Evolutionary conservation across 371 early-diverging fungal genomes (phyloP).

Genomic region (Rhizopus microsporus): DNA sequence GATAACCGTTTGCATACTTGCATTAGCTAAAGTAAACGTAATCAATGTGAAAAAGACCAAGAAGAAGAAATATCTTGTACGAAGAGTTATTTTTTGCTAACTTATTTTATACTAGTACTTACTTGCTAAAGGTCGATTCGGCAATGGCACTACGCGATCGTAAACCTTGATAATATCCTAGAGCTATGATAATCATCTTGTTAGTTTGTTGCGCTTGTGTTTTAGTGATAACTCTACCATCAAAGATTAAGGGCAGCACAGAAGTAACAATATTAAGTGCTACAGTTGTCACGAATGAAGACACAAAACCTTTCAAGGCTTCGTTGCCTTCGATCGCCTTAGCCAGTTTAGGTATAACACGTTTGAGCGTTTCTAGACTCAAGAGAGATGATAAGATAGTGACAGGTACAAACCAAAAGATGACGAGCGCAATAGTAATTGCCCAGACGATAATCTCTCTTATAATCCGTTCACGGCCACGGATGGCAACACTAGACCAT

Average conservation of each 20-base stretch:
- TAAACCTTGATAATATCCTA: conserved; percentile 45
- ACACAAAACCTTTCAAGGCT: conserved; percentile 39
- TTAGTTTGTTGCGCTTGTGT: neutral
- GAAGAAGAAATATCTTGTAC: conserved; percentile 82
- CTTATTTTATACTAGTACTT: conserved; percentile 4
- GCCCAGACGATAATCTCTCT: conserved; percentile 48
- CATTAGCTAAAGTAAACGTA: conserved; percentile 78
- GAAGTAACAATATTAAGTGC: conserved; percentile 55
- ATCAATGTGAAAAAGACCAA: conserved; percentile 87
- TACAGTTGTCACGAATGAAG: conserved; percentile 56
- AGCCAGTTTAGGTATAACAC: conserved; percentile 25
- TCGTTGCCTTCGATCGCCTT: conserved; percentile 17
- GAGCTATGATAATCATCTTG: conserved; percentile 17
- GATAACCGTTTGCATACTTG: conserved; percentile 63
- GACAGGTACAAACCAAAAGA: conserved; percentile 54
- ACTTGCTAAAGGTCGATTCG: conserved; percentile 52
- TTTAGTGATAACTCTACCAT: conserved; percentile 29
- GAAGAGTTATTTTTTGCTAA: neutral
- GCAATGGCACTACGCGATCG: conserved; percentile 46
- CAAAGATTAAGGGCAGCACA: conserved; percentile 63
- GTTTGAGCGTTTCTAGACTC: conserved; percentile 39
- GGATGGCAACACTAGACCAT: conserved; percentile 64
- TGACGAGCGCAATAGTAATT: conserved; percentile 35
- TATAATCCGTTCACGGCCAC: conserved; percentile 43
- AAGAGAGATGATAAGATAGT: conserved; percentile 48